Percentiles rank a stretch among this genome's conserved stretches.
These are phyloP conservation scores for Fusarium beomiforme DNA, from an alignment of 2,329 filamentous ascomycete genomes.

Conservation along the genomic window DNA sequence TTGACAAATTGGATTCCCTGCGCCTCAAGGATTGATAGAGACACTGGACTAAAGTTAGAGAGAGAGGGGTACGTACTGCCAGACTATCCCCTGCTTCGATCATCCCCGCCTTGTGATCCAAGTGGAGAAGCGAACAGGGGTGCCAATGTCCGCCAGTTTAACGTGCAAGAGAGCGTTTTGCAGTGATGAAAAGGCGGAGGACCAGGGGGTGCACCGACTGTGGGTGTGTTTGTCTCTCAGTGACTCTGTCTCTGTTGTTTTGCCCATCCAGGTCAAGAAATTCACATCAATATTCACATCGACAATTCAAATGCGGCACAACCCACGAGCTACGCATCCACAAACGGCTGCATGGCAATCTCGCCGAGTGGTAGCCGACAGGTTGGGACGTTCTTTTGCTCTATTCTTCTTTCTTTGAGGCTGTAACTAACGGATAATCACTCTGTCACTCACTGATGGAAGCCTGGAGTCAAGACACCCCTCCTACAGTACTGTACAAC, in stretches of 20 bases:
- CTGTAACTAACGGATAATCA: slow-evolving; percentile 22
- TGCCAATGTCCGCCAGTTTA: slow-evolving; percentile 40
- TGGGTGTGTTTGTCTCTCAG: too few species aligned
- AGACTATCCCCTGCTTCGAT: slow-evolving; percentile 18
- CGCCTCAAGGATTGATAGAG: neutral
- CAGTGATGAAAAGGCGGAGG: slow-evolving; percentile 43
- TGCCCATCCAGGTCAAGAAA: neutral
- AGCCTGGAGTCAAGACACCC: slow-evolving; percentile 6
- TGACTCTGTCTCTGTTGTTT: too few species aligned
- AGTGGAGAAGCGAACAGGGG: slow-evolving; percentile 19
- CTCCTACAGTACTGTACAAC: neutral
- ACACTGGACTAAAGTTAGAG: neutral
- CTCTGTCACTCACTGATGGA: too few species aligned
- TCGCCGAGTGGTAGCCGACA: slow-evolving; percentile 38
- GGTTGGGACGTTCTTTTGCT: slow-evolving; percentile 14
- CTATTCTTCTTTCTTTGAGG: slow-evolving; percentile 3
- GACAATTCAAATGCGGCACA: neutral
- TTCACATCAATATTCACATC: neutral
- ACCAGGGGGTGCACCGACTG: slow-evolving; percentile 18
- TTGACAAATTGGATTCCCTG: neutral
- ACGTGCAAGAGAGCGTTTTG: slow-evolving; percentile 35
- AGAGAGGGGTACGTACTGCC: neutral
- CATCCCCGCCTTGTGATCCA: slow-evolving; percentile 28
- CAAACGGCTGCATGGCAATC: slow-evolving; percentile 29
- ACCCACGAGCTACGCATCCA: neutral